Evolutionary conservation across 805 yeast species (phyloP), one percentile per base, ranked within the genome.

Genomic region (Yarrowia porcina): DNA sequence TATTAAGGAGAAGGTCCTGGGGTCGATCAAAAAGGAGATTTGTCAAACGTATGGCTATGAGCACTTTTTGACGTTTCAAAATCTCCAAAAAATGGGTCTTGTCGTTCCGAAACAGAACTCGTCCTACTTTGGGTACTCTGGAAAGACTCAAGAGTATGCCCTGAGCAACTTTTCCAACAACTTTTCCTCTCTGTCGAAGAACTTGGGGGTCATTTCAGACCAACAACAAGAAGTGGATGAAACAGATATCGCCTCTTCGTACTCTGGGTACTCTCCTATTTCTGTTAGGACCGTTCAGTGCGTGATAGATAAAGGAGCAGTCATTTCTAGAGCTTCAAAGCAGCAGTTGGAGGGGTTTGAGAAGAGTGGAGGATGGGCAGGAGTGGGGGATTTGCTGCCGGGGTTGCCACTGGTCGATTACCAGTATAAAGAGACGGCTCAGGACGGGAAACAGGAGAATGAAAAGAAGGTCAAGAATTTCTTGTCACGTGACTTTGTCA

Each of bases 211-310:
- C 41, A 66, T 66, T 17, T 67, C 70, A 9, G 73, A 72, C 36
- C 72, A 72, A 36, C 72, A 70, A n/a, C 73, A 74, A 63, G 72
- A 74, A 4, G 63, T 61, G 18, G 69, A 64, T 67, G 72, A 41
- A 73, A 76, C 76, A 25, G 77, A 76, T 60, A 80, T 85, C 3
- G 75, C 86, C 0, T 88, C 85, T 70, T 84, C 90, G 0, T 84
- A 88, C 65, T 88, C 97, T 5, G 94, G 96, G 0, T 88, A 83
- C 30, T 88, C 90, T 0, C 98, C 99, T 2, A 72, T 93, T 4
- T 75, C 83, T 1, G 79, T 85, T 3, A 78, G 97, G 65, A 69
- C 91, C 12, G 80, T 89, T 2, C 91, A 92, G 73, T 74, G 84
- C 20, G 78, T 88, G n/a, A 83, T 86, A 66, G 81, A 80, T 56